phyloP scores from a whole-genome alignment of 1,284 basidiomycete genomes.

The Sanghuangporus weigelae region DNA sequence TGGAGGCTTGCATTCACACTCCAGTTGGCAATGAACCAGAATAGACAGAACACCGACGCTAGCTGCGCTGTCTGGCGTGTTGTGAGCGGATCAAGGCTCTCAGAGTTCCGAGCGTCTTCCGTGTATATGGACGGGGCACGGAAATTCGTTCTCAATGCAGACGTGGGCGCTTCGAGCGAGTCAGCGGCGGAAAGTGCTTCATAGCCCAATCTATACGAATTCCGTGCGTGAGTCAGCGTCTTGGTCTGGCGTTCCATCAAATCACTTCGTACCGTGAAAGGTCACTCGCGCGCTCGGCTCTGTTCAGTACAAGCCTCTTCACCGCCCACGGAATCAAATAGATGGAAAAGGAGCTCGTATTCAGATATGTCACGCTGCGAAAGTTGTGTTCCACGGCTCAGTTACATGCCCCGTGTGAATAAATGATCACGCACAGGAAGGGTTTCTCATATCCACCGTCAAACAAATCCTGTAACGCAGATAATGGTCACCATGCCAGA shows the following conservation, averaged over 20 bases:
- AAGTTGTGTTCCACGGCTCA: conserved; percentile 4
- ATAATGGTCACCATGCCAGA: conserved; percentile 16
- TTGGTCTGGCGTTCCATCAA: background rate
- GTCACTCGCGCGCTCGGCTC: conserved; percentile 5
- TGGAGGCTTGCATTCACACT: conserved; percentile 74
- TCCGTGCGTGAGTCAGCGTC: conserved; percentile 3
- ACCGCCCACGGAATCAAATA: conserved; percentile 78
- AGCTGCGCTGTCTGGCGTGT: conserved; percentile 69
- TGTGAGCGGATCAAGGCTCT: conserved; percentile 48
- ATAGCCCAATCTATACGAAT: conserved; percentile 12
- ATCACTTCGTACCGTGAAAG: conserved; percentile 4
- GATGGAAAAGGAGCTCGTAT: conserved; percentile 83
- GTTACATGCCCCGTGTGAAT: background rate
- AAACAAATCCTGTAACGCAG: conserved; percentile 51
- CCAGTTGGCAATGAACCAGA: conserved; percentile 95
- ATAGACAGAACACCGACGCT: conserved; percentile 72
- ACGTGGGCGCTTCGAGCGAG: conserved; percentile 13
- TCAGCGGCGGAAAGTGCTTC: conserved; percentile 12
- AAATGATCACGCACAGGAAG: conserved; percentile 55
- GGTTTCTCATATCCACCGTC: conserved; percentile 75
- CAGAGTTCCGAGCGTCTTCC: conserved; percentile 15
- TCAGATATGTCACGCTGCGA: conserved; percentile 77
- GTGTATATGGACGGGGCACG: conserved; percentile 19
- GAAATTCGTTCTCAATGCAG: conserved; percentile 12
- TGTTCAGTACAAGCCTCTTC: conserved; percentile 31